Conservation (phyloP, 768 basidiomycete genomes). For the Lactifluus subvellereus region DNA sequence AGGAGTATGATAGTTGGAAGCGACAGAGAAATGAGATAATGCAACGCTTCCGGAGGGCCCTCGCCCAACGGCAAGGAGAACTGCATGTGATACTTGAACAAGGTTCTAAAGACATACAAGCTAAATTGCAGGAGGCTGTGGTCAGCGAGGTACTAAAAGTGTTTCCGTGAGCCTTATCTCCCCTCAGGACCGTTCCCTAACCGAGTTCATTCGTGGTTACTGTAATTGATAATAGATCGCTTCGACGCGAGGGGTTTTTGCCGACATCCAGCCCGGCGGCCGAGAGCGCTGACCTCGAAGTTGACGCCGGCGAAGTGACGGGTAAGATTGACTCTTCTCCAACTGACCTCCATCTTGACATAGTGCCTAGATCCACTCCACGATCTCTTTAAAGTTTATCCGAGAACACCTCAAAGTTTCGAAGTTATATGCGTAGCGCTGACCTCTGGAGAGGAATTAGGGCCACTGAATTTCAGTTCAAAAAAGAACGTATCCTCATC, state of each 20-base stretch:
- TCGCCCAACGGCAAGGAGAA: neutral
- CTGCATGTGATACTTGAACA: neutral
- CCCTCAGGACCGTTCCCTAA: fast-evolving
- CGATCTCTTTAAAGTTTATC: constrained; percentile 3
- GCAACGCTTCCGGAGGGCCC: neutral
- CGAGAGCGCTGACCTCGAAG: neutral
- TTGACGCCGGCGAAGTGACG: neutral
- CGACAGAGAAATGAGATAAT: neutral
- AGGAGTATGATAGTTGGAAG: constrained; percentile 3
- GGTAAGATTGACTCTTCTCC: neutral
- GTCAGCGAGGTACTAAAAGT: neutral
- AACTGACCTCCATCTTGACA: neutral
- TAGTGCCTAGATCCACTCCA: neutral
- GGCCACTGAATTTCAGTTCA: neutral
- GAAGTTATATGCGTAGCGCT: neutral
- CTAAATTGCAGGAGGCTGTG: neutral
- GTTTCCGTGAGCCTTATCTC: neutral
- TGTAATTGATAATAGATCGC: neutral
- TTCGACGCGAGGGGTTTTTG: constrained; percentile 6
- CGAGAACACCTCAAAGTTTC: neutral
- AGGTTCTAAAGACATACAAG: neutral
- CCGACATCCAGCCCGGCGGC: neutral
- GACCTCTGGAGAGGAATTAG: constrained; percentile 2
- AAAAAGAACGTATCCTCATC: constrained; percentile 6
- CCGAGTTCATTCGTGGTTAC: neutral